These are phyloP conservation scores for Neonectria faginata DNA, from an alignment of 2,329 filamentous ascomycete species.

Conservation along the genomic window DNA sequence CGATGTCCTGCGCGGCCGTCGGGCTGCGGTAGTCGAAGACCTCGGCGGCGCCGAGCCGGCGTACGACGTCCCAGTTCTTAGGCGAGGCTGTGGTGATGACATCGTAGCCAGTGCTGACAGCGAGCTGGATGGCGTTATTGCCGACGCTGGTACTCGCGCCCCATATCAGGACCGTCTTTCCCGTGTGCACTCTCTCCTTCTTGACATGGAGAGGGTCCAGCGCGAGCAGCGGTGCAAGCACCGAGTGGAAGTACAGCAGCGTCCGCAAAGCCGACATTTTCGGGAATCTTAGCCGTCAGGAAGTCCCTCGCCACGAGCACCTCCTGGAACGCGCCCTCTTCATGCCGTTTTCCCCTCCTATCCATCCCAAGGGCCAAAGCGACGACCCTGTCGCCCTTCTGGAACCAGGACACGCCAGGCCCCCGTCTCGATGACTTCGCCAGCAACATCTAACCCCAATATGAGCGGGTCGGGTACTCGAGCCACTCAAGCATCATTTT, in stretches of 20 bases:
- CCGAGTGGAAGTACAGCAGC: constrained; percentile 34
- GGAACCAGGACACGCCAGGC: constrained; percentile 37
- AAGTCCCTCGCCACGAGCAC: constrained; percentile 10
- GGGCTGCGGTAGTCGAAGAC: constrained; percentile 56
- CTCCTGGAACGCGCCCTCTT: constrained; percentile 25
- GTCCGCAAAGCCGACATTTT: constrained; percentile 2
- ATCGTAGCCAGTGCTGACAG: constrained; percentile 54
- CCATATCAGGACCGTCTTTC: constrained; percentile 48
- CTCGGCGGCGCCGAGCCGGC: constrained; percentile 54
- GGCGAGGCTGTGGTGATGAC: constrained; percentile 57
- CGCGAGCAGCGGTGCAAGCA: constrained; percentile 28
- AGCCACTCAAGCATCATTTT: constrained; percentile 31
- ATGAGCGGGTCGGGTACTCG: constrained; percentile 28
- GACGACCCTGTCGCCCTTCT: constrained; percentile 42
- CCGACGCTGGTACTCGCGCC: constrained; percentile 62
- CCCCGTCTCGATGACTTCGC: constrained; percentile 42
- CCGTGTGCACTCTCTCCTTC: background rate
- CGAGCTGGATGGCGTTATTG: constrained; percentile 59
- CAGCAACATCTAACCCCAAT: constrained; percentile 39
- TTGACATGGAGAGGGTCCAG: constrained; percentile 31
- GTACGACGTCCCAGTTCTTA: constrained; percentile 55
- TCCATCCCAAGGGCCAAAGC: constrained; percentile 21
- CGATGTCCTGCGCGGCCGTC: constrained; percentile 28
- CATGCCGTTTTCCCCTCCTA: background rate
- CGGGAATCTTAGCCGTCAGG: constrained; percentile 18